Percentiles rank a stretch among this genome's conserved stretches.
phyloP scores from a whole-genome alignment of 768 basidiomycete genomes.

The Coprinopsis marcescibilis region DNA sequence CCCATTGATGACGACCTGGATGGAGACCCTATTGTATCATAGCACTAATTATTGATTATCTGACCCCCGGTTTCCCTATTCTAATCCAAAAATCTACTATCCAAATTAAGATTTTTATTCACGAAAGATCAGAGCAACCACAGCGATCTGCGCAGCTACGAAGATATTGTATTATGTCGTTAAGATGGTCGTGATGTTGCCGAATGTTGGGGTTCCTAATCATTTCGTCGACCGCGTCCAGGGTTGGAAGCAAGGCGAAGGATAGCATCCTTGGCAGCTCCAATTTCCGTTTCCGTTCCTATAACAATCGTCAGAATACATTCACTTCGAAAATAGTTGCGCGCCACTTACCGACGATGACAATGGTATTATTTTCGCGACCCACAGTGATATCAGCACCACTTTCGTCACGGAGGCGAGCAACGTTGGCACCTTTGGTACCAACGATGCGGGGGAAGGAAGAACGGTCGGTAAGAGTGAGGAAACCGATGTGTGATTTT shows the following conservation, averaged over 20 bases:
- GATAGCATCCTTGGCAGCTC: constrained; percentile 74
- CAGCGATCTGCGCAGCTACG: background rate
- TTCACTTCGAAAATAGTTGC: background rate
- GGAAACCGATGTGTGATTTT: constrained; percentile 78
- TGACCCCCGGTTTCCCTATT: no score
- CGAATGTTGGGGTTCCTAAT: background rate
- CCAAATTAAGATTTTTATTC: background rate
- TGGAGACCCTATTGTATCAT: constrained; percentile 34
- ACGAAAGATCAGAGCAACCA: background rate
- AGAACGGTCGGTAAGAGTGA: constrained; percentile 76
- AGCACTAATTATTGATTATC: no score
- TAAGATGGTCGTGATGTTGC: background rate
- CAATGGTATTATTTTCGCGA: constrained; percentile 81
- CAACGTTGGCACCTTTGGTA: constrained; percentile 83
- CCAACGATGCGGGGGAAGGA: constrained; percentile 93
- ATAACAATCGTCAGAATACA: constrained; percentile 9
- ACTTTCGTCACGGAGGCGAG: constrained; percentile 81
- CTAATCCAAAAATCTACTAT: background rate
- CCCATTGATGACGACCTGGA: constrained; percentile 43
- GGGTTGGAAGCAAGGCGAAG: constrained; percentile 45
- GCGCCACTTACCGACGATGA: constrained; percentile 67
- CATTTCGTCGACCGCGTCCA: constrained; percentile 33
- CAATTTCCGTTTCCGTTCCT: constrained; percentile 68
- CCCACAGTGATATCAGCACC: constrained; percentile 90
- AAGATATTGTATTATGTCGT: background rate